Percentiles rank a stretch among this genome's conserved stretches.
Conservation (phyloP, 2,329 filamentous ascomycete genomes). For the Madurella fahalii region DNA sequence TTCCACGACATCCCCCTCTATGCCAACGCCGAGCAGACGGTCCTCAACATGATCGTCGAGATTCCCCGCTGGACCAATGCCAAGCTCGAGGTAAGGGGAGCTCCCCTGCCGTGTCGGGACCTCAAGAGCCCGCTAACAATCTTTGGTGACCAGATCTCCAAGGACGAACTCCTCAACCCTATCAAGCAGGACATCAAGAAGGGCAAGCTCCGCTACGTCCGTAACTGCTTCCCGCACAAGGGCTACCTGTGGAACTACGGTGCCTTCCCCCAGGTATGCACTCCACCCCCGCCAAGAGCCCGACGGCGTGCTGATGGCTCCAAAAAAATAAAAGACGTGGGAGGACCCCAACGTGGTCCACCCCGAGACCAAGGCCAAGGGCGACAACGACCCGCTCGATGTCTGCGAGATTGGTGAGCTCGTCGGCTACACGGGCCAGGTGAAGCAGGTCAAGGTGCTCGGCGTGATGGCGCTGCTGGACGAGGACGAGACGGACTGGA, state of each 20-base stretch:
- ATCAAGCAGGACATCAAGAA: constrained; percentile 99
- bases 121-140: background rate
- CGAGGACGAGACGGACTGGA: constrained; percentile 99
- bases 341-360: constrained; percentile 95
- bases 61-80: constrained; percentile 99
- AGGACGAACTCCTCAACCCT: constrained; percentile 96
- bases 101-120: background rate
- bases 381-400: constrained; percentile 98
- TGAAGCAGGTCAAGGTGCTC: constrained; percentile 99
- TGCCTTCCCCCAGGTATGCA: constrained; percentile 70
- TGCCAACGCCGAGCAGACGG: constrained; percentile 90
- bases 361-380: constrained; percentile 99
- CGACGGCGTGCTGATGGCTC: background rate
- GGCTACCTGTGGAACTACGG: constrained; percentile 99
- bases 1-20: constrained; percentile 99
- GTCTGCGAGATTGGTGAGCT: constrained; percentile 99
- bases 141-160: constrained; percentile 70
- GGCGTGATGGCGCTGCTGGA: constrained; percentile 99
- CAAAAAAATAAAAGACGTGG: constrained; percentile 67
- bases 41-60: constrained; percentile 99
- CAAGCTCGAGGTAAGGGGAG: constrained; percentile 79
- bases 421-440: constrained; percentile 89
- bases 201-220: constrained; percentile 98
- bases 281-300: too few relatives aligned
- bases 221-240: constrained; percentile 99